Evolutionary conservation across 1,139 yeast genomes (phyloP).

Genomic region (Taphrina deformans): DNA sequence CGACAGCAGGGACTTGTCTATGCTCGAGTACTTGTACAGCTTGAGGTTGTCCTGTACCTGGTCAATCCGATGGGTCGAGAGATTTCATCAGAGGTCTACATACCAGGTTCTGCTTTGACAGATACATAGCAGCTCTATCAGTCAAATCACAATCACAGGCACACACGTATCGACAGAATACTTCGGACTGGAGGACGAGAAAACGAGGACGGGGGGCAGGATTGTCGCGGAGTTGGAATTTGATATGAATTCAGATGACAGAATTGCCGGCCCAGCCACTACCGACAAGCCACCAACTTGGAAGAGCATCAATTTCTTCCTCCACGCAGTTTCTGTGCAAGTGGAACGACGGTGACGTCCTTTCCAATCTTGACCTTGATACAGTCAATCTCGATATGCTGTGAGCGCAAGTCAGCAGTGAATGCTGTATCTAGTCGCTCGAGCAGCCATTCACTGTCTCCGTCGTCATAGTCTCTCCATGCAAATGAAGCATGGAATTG

Average conservation of each 20-base stretch:
- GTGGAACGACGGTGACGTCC: constrained; percentile 2
- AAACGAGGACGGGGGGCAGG: too few species aligned
- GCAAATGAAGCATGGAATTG: constrained; percentile 4
- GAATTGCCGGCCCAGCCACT: too few species aligned
- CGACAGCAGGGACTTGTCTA: constrained; percentile 68
- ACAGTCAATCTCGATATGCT: neutral
- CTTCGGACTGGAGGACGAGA: too few species aligned
- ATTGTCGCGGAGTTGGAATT: neutral
- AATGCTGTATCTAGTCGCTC: neutral
- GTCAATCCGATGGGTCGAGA: neutral
- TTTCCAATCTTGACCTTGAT: constrained; percentile 14
- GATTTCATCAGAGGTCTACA: too few species aligned
- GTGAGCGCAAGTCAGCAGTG: neutral
- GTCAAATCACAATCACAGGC: too few species aligned
- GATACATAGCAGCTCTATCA: constrained; percentile 26
- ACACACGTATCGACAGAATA: neutral
- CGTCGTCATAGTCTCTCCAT: neutral
- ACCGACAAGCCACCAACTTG: too few species aligned
- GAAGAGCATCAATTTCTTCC: too few species aligned
- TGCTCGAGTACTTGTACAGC: constrained; percentile 33
- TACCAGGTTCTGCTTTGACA: constrained; percentile 25
- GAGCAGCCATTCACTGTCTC: neutral
- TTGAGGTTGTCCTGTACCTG: constrained; percentile 23
- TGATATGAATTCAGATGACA: neutral
- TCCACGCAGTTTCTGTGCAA: too few species aligned